phyloP scores from a whole-genome alignment of 2,329 filamentous ascomycete genomes.

The Periglandula ipomoeae region DNA sequence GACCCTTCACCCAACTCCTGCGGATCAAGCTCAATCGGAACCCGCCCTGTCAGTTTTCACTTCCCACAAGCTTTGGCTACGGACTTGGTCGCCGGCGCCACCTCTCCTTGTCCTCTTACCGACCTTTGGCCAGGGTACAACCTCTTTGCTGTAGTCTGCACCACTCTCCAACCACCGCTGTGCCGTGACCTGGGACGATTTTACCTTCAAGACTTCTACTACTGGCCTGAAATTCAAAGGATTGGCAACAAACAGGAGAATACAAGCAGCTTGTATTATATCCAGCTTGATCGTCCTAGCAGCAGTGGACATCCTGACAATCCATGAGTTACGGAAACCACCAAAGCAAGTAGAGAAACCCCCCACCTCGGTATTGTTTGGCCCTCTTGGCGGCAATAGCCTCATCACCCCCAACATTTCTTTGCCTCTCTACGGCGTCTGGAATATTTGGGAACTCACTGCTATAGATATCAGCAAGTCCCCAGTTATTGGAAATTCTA shows the following conservation, averaged over 20 bases:
- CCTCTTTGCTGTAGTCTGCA: too few relatives aligned
- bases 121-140: too few relatives aligned
- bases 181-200: neutral
- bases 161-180: too few relatives aligned
- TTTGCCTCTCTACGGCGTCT: neutral
- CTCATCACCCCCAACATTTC: neutral
- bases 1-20: neutral
- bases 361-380: neutral
- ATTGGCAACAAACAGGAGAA: neutral
- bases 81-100: neutral
- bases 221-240: neutral
- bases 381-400: neutral
- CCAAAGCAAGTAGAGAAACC: constrained; percentile 4
- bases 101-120: neutral
- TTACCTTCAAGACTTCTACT: neutral
- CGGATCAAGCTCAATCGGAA: neutral
- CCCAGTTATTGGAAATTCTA: neutral
- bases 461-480: too few relatives aligned
- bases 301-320: neutral
- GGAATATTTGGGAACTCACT: neutral
- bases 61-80: neutral
- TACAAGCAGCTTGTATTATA: neutral
- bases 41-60: neutral
- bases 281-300: neutral
- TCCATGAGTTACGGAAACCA: constrained; percentile 1